Evolutionary conservation across 2,329 filamentous ascomycete genomes (phyloP).

Genomic region (Magnaporthiopsis poae): DNA sequence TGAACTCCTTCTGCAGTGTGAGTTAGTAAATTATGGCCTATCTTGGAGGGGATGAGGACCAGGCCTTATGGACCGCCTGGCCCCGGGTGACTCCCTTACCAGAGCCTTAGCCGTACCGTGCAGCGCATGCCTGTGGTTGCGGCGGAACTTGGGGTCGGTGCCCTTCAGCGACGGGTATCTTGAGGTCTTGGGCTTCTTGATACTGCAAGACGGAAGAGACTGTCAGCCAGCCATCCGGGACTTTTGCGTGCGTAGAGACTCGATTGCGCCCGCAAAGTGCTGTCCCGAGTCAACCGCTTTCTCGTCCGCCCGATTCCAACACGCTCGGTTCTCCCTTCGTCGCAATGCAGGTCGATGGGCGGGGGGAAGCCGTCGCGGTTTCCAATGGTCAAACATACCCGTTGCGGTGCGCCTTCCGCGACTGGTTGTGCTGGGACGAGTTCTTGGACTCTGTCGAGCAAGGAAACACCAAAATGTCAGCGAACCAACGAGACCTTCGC

Average conservation of each 20-base stretch:
- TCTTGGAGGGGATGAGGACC: background rate
- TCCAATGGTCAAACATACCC: slow-evolving; percentile 54
- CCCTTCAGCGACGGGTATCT: slow-evolving; percentile 98
- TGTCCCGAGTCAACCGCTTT: background rate
- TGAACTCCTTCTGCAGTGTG: slow-evolving; percentile 75
- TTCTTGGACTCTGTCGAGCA: slow-evolving; percentile 83
- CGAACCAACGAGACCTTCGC: slow-evolving; percentile 7
- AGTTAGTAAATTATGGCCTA: slow-evolving; percentile 5
- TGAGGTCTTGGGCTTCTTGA: slow-evolving; percentile 99
- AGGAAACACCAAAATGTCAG: slow-evolving; percentile 18
- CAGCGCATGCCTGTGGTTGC: slow-evolving; percentile 99
- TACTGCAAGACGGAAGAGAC: slow-evolving; percentile 46
- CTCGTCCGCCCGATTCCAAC: background rate
- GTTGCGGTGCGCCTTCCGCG: slow-evolving; percentile 97
- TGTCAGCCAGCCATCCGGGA: background rate
- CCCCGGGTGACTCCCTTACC: slow-evolving; percentile 37
- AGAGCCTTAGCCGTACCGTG: slow-evolving; percentile 97
- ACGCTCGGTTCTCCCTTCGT: background rate
- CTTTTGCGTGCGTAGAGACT: background rate
- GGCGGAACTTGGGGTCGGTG: slow-evolving; percentile 98
- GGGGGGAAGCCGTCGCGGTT: background rate
- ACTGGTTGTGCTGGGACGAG: slow-evolving; percentile 98
- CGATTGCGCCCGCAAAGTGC: background rate
- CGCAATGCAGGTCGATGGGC: background rate
- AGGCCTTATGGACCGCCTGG: background rate